Evolutionary conservation across 805 yeast species (phyloP).

Genomic region (Metschnikowia lunata): DNA sequence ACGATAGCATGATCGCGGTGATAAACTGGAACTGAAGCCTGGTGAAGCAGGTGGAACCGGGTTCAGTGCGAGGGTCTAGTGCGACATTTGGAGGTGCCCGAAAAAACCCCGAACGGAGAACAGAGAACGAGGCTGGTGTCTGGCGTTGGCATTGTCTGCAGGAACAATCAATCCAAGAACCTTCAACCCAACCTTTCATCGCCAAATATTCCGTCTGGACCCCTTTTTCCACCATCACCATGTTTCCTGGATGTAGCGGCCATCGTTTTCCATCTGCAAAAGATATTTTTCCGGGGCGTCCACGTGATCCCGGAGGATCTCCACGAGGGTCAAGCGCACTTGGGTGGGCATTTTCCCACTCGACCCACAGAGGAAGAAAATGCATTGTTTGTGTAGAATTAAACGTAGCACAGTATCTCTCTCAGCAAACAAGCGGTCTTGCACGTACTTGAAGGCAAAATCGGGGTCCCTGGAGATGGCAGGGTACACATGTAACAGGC

Average conservation of each 20-base stretch:
- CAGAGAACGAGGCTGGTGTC: too few species aligned
- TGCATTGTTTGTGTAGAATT: conserved; percentile 51
- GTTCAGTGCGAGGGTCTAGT: too few species aligned
- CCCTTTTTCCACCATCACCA: conserved; percentile 77
- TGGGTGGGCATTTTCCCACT: conserved; percentile 92
- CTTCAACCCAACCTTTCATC: too few species aligned
- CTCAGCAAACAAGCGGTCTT: conserved; percentile 58
- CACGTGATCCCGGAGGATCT: conserved; percentile 48
- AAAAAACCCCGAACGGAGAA: not conserved
- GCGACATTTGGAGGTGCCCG: too few species aligned
- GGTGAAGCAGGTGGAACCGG: too few species aligned
- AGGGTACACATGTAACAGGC: conserved; percentile 33
- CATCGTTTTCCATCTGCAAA: conserved; percentile 54
- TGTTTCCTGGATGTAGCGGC: conserved; percentile 80
- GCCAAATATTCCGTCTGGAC: not conserved
- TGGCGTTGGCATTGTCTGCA: not conserved
- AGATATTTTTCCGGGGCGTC: conserved; percentile 48
- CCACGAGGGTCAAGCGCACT: conserved; percentile 74
- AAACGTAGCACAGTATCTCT: conserved; percentile 47
- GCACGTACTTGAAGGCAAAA: conserved; percentile 56
- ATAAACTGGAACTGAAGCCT: too few species aligned
- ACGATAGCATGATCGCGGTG: too few species aligned
- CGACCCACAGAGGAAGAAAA: conserved; percentile 83
- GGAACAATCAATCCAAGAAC: not conserved
- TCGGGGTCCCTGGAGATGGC: conserved; percentile 50